Evolutionary conservation across 805 yeast species (phyloP).

Genomic region (Yarrowia divulgata): DNA sequence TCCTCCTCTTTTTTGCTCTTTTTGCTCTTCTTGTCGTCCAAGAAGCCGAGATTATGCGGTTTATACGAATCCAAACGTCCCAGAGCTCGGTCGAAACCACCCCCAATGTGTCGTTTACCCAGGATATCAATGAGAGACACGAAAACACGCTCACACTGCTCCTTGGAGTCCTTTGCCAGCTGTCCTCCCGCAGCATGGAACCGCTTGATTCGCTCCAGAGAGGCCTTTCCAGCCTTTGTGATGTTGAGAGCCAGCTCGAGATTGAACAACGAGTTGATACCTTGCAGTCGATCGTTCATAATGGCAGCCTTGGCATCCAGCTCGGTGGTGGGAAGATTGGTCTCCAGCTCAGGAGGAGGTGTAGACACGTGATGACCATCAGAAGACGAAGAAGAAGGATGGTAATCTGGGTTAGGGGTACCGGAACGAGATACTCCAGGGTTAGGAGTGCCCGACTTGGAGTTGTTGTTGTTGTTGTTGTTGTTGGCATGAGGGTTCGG

Average conservation of each 20-base stretch:
- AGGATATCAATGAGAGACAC: slow-evolving; percentile 67
- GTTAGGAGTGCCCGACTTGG: slow-evolving; percentile 6
- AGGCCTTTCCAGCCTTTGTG: slow-evolving; percentile 69
- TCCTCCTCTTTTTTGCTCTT: slow-evolving; percentile 39
- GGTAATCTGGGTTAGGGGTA: slow-evolving; percentile 5
- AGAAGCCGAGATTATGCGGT: slow-evolving; percentile 53
- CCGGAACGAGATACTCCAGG: slow-evolving; percentile 12
- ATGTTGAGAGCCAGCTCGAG: slow-evolving; percentile 78
- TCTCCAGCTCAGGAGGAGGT: slow-evolving; percentile 41
- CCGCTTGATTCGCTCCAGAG: slow-evolving; percentile 64
- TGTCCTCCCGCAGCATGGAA: slow-evolving; percentile 53
- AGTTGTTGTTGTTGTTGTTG: background rate
- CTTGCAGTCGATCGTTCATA: slow-evolving; percentile 73
- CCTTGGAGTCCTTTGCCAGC: slow-evolving; percentile 52
- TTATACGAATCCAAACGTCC: slow-evolving; percentile 72
- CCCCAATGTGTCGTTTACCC: slow-evolving; percentile 76
- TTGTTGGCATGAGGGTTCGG: slow-evolving; percentile 1
- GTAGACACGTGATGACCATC: slow-evolving; percentile 6
- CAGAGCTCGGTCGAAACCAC: slow-evolving; percentile 85
- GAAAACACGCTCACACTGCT: slow-evolving; percentile 68
- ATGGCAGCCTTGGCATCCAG: slow-evolving; percentile 83
- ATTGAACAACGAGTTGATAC: slow-evolving; percentile 77
- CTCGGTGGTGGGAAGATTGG: slow-evolving; percentile 59
- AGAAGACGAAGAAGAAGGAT: background rate
- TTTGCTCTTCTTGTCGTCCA: slow-evolving; percentile 28